Evolutionary conservation across 768 basidiomycete genomes (phyloP), one percentile per base, ranked within the genome.

Genomic region (Amyloporia xantha): DNA sequence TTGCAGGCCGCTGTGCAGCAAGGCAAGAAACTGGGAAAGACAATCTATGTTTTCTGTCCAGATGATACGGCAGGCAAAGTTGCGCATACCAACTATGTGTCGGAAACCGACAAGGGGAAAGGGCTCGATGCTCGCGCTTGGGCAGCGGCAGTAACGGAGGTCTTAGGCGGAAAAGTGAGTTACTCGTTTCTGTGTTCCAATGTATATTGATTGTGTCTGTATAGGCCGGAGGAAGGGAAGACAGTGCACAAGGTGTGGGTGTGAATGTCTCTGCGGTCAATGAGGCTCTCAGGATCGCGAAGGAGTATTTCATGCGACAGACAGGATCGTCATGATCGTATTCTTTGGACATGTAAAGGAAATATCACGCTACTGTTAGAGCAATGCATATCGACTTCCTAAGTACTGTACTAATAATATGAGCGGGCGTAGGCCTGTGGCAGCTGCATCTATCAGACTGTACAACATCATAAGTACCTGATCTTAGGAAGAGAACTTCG

Each of bases 151-250:
- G 85, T 96, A 17, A 75, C 78, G 4, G 85, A 85, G 28, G 67
- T 93, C 7, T 58, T 98, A 9, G 93, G 94, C 21, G 96, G 96
- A 37, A 98, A 95, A 82, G 92, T 91, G 58, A 58, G 70, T 2
- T n/a, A n/a, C n/a, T n/a, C n/a, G n/a, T n/a, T n/a, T n/a, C n/a
- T n/a, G n/a, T n/a, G n/a, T n/a, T n/a, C n/a, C n/a, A n/a, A n/a
- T n/a, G n/a, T n/a, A n/a, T n/a, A n/a, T n/a, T n/a, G n/a, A n/a
- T n/a, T n/a, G n/a, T n/a, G n/a, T n/a, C n/a, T n/a, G 49, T 44
- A 44, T 39, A 93, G 91, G 91, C 91, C 44, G 96, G 96, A 47
- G 96, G 96, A 12, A 97, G 93, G 67, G 91, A 91, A 51, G 96
- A 98, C 30, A 77, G 79, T 48, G 86, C 87, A 1, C 91, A 94